Percentiles rank a stretch among this genome's conserved stretches.
phyloP scores from a whole-genome alignment of 345 rosid genomes.

The Excoecaria cochinchinensis region DNA sequence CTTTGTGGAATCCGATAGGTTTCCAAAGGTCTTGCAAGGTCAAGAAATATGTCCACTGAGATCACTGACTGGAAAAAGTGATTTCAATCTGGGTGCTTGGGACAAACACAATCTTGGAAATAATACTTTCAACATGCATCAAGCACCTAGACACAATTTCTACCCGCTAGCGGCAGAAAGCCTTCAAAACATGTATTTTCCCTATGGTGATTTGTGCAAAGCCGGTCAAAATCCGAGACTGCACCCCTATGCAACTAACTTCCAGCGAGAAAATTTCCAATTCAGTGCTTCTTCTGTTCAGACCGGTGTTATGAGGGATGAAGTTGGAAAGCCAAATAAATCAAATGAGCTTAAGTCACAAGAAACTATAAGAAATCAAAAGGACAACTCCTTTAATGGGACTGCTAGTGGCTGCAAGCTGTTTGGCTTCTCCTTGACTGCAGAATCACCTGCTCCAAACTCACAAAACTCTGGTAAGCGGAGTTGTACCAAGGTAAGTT shows the following conservation, averaged over 20 bases:
- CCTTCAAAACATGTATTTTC: constrained; percentile 40
- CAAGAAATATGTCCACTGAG: constrained; percentile 83
- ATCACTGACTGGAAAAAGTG: constrained; percentile 53
- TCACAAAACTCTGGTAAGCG: constrained; percentile 73
- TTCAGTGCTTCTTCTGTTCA: constrained; percentile 33
- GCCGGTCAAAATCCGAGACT: constrained; percentile 35
- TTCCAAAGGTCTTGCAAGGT: constrained; percentile 97
- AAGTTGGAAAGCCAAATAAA: constrained; percentile 34
- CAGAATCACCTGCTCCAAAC: constrained; percentile 47
- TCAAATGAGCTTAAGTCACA: constrained; percentile 37
- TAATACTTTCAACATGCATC: constrained; percentile 45
- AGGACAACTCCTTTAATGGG: constrained; percentile 35
- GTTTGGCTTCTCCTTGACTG: constrained; percentile 74
- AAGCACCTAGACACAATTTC: constrained; percentile 46
- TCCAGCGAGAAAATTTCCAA: constrained; percentile 40
- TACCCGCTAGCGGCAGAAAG: constrained; percentile 54
- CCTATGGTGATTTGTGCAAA: constrained; percentile 40
- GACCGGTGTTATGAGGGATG: constrained; percentile 35
- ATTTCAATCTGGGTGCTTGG: constrained; percentile 54
- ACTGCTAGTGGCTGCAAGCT: constrained; percentile 65
- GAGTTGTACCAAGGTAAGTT: constrained; percentile 83
- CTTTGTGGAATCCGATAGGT: constrained; percentile 60
- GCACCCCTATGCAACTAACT: constrained; percentile 31
- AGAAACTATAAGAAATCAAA: constrained; percentile 40
- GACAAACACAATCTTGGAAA: constrained; percentile 45